Percentiles rank a stretch among this genome's conserved stretches.
Evolutionary conservation across 106 monocot species (phyloP).

Genomic region (Dioscorea alata): DNA sequence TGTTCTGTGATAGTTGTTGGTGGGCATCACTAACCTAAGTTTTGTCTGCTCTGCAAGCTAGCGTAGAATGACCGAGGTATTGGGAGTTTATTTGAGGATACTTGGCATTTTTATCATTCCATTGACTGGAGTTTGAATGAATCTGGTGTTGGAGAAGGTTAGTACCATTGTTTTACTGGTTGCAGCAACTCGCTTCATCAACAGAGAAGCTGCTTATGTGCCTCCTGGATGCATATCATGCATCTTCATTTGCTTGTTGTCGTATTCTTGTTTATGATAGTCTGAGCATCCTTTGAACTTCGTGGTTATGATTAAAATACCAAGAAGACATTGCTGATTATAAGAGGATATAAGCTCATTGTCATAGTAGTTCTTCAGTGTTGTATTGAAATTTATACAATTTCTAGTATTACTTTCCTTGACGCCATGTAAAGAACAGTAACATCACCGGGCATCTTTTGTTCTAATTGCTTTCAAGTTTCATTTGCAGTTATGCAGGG

Average conservation of each 20-base stretch:
- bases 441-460: too few relatives aligned
- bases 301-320: background rate
- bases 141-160: background rate
- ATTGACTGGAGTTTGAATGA: background rate
- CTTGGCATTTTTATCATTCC: constrained; percentile 2
- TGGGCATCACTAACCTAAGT: too few relatives aligned
- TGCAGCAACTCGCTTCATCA: background rate
- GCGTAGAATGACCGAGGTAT: background rate
- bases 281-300: background rate
- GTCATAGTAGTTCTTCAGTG: background rate
- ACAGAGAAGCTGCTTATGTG: background rate
- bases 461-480: too few relatives aligned
- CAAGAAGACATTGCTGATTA: background rate
- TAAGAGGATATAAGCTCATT: background rate
- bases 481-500: too few relatives aligned
- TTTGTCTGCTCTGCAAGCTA: background rate
- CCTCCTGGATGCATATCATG: background rate
- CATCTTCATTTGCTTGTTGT: background rate
- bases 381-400: background rate
- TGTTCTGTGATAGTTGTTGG: background rate
- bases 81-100: background rate
- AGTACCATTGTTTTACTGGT: background rate
- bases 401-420: background rate
- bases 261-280: background rate
- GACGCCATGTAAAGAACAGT: too few relatives aligned